Base-by-base conservation (phyloP, 176 grass and related monocot species). In the Eragrostis curvula region DNA sequence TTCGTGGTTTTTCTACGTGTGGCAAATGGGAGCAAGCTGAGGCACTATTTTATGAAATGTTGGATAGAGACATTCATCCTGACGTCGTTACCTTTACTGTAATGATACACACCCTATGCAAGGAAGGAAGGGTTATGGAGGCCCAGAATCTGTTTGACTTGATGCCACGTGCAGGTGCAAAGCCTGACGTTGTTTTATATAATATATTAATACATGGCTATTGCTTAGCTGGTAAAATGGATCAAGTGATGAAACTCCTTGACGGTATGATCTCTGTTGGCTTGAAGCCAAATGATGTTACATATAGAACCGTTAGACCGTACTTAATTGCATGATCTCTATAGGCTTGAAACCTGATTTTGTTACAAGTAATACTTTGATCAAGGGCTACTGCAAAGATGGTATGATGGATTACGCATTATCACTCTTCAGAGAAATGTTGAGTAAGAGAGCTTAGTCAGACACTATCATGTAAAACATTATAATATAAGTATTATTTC, bases 101-200 rank as follows among this genome's bases (percentile, higher is more conserved):
- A 41, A 36, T 89, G n/a, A 47, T 89, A 16, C 15, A 12, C 60
- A 68, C 21, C 4, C 65, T 63, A 60, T 57, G 62, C 46, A 81
- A 82, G 64, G 73, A 70, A 71, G 70, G 82, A 25, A 46, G 43
- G 18, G 17, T 67, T 67, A 28, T 5, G 43, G 44, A 85, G 60
- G 71, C 80, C 3, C 59, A 74, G 40, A 77, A 78, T 13, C 0
- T 65, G 40, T 69, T 78, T 59, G 72, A 65, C 17, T 66, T 82
- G 21, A 86, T 83, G 88, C 27, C 45, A 7, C 14, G 14, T 14
- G 28, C 1, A 79, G 78, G 58, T 41, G 71, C 60, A 20, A 39
- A 68, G 50, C 84, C 73, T 49, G 28, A 79, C 63, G n/a, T 57
- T 9, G 24, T 90, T 68, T 68, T 66, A 32, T 83, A 79, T 27